phyloP scores from a whole-genome alignment of 1,284 basidiomycete species.

The Melampsora larici-populina region DNA sequence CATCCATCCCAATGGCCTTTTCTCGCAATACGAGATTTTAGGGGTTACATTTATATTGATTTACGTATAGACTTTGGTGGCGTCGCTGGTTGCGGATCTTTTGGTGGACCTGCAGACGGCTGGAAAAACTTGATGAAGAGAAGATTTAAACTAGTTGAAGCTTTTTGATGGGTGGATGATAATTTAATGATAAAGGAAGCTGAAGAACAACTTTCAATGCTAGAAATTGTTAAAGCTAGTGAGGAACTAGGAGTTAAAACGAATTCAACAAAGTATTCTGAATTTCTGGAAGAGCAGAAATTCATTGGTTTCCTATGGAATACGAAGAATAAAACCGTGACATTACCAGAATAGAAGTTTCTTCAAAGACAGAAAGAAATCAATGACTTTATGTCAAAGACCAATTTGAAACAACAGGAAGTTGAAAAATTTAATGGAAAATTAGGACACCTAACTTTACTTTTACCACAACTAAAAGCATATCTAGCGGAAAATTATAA shows the following conservation, averaged over 20 bases:
- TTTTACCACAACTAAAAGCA: too few relatives aligned
- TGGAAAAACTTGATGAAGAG: neutral
- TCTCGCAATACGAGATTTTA: neutral
- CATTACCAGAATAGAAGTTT: neutral
- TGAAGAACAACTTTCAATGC: neutral
- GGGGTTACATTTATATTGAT: neutral
- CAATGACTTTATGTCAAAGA: too few relatives aligned
- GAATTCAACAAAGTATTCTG: neutral
- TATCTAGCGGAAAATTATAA: too few relatives aligned
- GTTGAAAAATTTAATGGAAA: too few relatives aligned
- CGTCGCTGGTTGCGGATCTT: neutral
- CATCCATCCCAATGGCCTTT: neutral
- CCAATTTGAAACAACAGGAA: too few relatives aligned
- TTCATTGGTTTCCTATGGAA: neutral
- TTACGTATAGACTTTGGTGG: too few relatives aligned
- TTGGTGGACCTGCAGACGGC: neutral
- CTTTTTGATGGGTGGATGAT: constrained; percentile 7
- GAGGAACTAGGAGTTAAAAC: neutral
- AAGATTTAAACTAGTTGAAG: neutral
- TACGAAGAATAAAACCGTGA: too few relatives aligned
- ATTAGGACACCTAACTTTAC: too few relatives aligned
- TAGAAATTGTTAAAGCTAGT: neutral
- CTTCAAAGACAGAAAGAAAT: too few relatives aligned
- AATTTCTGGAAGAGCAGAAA: neutral
- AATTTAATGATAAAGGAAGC: neutral